phyloP scores from a whole-genome alignment of 495 filamentous ascomycete species.

The Oleoguttula mirabilis region DNA sequence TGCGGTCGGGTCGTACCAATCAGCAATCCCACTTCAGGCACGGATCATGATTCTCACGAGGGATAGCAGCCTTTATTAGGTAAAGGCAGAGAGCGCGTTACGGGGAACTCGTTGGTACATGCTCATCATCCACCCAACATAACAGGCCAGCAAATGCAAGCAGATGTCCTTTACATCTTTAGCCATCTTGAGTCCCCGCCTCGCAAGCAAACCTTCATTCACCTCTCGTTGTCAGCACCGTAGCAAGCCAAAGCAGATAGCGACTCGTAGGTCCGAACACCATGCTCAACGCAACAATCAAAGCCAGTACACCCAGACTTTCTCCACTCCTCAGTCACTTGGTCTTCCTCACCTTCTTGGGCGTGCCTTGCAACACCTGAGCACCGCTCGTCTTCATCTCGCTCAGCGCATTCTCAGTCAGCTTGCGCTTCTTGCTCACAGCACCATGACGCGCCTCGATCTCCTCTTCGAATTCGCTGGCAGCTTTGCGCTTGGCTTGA shows the following conservation, averaged over 20 bases:
- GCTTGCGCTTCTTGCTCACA: constrained; percentile 42
- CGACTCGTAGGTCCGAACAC: background rate
- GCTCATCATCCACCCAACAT: too few species aligned
- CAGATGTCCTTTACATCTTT: background rate
- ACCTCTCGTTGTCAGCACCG: background rate
- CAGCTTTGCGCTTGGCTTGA: constrained; percentile 50
- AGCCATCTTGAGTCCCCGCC: background rate
- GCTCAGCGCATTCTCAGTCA: constrained; percentile 41
- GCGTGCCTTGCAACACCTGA: constrained; percentile 19
- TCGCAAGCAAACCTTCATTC: background rate
- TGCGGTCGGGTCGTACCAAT: too few species aligned
- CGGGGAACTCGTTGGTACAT: too few species aligned
- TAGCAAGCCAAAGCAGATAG: background rate
- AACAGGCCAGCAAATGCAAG: background rate
- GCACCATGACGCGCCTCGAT: constrained; percentile 41
- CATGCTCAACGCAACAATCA: constrained; percentile 2
- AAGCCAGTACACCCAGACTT: background rate
- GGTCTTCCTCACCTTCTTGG: constrained; percentile 21
- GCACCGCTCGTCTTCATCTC: constrained; percentile 46
- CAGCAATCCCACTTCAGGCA: too few species aligned
- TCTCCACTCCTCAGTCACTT: background rate
- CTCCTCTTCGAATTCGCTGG: constrained; percentile 58
- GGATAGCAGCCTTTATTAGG: too few species aligned
- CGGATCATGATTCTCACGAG: too few species aligned
- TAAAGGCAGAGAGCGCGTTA: too few species aligned